phyloP scores from a whole-genome alignment of 2,329 filamentous ascomycete genomes.

The Aureobasidium melanogenum region DNA sequence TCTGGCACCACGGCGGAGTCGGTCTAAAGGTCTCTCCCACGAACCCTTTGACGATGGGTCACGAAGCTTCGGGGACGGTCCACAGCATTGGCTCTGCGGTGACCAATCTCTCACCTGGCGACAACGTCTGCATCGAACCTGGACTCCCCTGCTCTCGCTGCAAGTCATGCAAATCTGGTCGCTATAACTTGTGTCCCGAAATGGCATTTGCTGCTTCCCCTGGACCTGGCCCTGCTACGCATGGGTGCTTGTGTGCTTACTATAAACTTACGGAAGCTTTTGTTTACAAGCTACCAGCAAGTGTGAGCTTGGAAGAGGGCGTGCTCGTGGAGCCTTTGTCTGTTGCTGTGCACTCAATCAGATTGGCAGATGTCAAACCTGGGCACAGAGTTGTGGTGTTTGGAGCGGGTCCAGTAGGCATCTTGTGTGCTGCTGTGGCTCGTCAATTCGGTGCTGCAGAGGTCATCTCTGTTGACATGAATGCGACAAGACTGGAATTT shows the following conservation, averaged over 20 bases:
- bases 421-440: slow-evolving; percentile 81
- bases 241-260: slow-evolving; percentile 42
- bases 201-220: slow-evolving; percentile 18
- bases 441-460: slow-evolving; percentile 73
- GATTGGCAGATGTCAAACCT: slow-evolving; percentile 34
- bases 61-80: slow-evolving; percentile 61
- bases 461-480: slow-evolving; percentile 79
- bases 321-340: slow-evolving; percentile 46
- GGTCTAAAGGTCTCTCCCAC: slow-evolving; percentile 27
- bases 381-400: slow-evolving; percentile 41
- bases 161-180: slow-evolving; percentile 23
- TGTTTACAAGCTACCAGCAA: slow-evolving; percentile 37
- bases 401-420: slow-evolving; percentile 55
- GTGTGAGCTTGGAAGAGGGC: slow-evolving; percentile 42
- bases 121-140: slow-evolving; percentile 66
- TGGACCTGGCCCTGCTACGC: slow-evolving; percentile 5
- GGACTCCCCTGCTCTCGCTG: slow-evolving; percentile 63
- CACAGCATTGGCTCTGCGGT: slow-evolving; percentile 50
- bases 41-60: slow-evolving; percentile 51
- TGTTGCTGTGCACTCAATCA: slow-evolving; percentile 40
- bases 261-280: slow-evolving; percentile 40
- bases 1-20: slow-evolving; percentile 58
- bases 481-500: slow-evolving; percentile 69
- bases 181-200: slow-evolving; percentile 17
- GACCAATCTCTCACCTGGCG: slow-evolving; percentile 49